A percentile compares a stretch with the other conserved stretches of the same genome.
Evolutionary conservation across 148 eudicot species (phyloP).

Genomic region (Gaultheria prostrata): DNA sequence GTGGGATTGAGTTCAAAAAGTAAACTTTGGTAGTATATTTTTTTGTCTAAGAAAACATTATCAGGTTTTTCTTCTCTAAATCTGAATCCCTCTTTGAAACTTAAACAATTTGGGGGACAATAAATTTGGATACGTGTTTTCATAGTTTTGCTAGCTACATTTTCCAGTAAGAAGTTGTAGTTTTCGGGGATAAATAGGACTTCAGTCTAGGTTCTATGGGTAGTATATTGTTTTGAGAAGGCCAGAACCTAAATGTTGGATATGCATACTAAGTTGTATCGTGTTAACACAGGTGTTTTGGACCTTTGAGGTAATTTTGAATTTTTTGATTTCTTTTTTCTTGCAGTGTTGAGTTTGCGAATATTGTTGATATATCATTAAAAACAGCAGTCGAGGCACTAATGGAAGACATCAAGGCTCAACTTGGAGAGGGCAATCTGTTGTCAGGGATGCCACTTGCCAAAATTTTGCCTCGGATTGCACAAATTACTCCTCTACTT

Average conservation of each 20-base stretch:
- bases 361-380: conserved; percentile 63
- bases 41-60: not conserved
- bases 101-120: not conserved
- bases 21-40: not conserved
- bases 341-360: conserved; percentile 74
- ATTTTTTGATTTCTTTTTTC: not conserved
- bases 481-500: conserved; percentile 53
- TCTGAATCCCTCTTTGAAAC: not conserved
- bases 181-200: not conserved
- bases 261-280: not conserved
- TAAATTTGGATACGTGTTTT: not conserved
- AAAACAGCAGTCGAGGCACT: conserved; percentile 49
- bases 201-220: not conserved
- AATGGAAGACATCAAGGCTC: conserved; percentile 53
- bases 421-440: conserved; percentile 42
- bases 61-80: not conserved
- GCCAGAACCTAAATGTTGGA: not conserved
- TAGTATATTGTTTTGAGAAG: not conserved
- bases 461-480: conserved; percentile 64
- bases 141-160: not conserved
- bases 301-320: not conserved
- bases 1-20: not conserved
- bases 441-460: conserved; percentile 67
- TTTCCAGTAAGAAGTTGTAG: not conserved
- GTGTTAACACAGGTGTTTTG: not conserved